These are phyloP conservation scores for Berberis vulgaris DNA, from an alignment of 164 flowering plant species.

Conservation along the genomic window DNA sequence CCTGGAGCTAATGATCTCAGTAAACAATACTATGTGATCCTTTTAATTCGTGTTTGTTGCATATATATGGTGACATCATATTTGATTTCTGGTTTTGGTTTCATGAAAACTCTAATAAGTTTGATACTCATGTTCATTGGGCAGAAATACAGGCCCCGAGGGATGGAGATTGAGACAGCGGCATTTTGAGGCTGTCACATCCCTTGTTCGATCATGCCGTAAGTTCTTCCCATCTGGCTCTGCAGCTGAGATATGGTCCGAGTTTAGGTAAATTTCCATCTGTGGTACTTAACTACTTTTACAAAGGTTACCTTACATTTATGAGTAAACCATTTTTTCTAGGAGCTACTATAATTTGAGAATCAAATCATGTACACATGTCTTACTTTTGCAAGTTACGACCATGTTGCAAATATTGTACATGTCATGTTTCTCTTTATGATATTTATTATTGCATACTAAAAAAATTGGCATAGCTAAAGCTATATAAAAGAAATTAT, in stretches of 20 bases:
- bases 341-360: no score
- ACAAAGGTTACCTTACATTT: background rate
- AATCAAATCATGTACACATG: no score
- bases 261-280: slow-evolving; percentile 45
- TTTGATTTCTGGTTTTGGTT: background rate
- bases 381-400: no score
- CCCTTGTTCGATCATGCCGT: slow-evolving; percentile 74
- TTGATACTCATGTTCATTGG: background rate
- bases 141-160: slow-evolving; percentile 90
- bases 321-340: background rate
- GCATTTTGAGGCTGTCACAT: slow-evolving; percentile 84
- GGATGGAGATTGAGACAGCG: slow-evolving; percentile 96
- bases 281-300: background rate
- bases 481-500: no score
- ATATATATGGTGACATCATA: background rate
- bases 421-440: no score
- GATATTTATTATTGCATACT: no score
- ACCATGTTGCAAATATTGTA: no score
- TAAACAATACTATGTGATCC: background rate
- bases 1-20: background rate
- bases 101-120: background rate
- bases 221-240: slow-evolving; percentile 87
- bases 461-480: no score
- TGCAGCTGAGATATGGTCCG: slow-evolving; percentile 94
- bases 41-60: background rate